Evolutionary conservation across 75 land plant genomes (phyloP).

Genomic region (Pinus taeda): DNA sequence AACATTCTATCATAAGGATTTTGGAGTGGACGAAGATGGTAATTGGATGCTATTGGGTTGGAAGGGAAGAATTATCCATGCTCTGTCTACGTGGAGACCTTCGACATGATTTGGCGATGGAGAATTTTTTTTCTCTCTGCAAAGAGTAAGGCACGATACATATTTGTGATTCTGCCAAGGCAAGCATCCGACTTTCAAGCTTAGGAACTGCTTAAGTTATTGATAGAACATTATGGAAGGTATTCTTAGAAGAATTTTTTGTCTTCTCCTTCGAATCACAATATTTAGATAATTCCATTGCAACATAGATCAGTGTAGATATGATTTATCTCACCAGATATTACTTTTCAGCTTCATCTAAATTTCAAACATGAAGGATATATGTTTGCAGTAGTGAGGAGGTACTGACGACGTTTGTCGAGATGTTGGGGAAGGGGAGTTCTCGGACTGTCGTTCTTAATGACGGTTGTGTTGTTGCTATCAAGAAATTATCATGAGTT

Average conservation of each 20-base stretch:
- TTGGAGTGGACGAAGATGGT: slow-evolving; percentile 66
- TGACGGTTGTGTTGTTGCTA: too few species aligned
- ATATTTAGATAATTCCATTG: background rate
- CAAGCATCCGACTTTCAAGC: background rate
- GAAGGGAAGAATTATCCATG: slow-evolving; percentile 69
- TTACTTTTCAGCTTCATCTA: background rate
- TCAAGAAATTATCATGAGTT: too few species aligned
- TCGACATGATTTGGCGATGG: background rate
- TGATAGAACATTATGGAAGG: background rate
- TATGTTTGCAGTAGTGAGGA: background rate
- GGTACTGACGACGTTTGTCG: too few species aligned
- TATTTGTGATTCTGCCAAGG: background rate
- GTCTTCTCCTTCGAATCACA: background rate
- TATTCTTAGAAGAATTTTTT: slow-evolving; percentile 8
- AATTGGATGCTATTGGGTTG: slow-evolving; percentile 83
- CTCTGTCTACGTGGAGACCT: slow-evolving; percentile 69
- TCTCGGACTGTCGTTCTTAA: too few species aligned
- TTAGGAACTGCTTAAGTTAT: background rate
- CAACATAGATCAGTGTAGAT: background rate
- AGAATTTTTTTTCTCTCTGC: background rate
- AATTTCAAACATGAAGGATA: slow-evolving; percentile 2
- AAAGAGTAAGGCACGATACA: background rate
- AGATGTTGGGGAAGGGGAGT: too few species aligned
- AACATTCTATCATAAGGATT: slow-evolving; percentile 57
- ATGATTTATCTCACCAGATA: slow-evolving; percentile 1